phyloP scores from a whole-genome alignment of 371 early-diverging fungal genomes.

The Cladochytrium tenue region DNA sequence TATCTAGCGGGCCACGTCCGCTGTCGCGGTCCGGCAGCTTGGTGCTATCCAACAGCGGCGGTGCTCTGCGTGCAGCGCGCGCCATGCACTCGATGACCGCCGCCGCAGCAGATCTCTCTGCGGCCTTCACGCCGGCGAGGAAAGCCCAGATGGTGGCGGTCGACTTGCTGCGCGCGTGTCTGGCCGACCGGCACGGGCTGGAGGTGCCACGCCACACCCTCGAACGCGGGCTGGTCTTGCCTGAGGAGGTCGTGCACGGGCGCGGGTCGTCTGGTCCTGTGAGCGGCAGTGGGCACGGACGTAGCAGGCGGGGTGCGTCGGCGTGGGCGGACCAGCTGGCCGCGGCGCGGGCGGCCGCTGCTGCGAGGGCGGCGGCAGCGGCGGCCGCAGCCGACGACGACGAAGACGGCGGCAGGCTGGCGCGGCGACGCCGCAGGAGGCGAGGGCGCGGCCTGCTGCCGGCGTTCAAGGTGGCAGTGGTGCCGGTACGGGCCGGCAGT shows the following conservation, averaged over 20 bases:
- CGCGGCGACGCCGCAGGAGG: background rate
- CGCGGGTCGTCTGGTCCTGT: background rate
- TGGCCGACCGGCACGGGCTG: background rate
- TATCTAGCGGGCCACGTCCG: too few species aligned
- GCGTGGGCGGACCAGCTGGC: background rate
- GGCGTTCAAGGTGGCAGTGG: background rate
- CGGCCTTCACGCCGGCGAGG: slow-evolving; percentile 13
- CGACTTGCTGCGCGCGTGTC: slow-evolving; percentile 1
- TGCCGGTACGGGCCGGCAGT: too few species aligned
- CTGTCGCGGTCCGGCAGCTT: too few species aligned
- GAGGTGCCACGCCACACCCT: background rate
- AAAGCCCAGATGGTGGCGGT: slow-evolving; percentile 8
- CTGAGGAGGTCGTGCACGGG: slow-evolving; percentile 1
- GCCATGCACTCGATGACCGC: too few species aligned
- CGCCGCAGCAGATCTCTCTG: too few species aligned
- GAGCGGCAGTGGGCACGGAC: background rate
- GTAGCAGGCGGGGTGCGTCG: background rate
- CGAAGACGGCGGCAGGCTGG: background rate
- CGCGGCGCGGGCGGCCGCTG: background rate
- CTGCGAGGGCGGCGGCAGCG: background rate
- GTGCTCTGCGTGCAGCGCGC: too few species aligned
- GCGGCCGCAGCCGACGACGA: background rate
- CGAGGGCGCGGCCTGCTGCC: background rate
- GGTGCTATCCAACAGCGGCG: too few species aligned
- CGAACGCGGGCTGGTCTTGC: background rate